phyloP scores from a whole-genome alignment of 495 filamentous ascomycete species.

The Xylaria flabelliformis region DNA sequence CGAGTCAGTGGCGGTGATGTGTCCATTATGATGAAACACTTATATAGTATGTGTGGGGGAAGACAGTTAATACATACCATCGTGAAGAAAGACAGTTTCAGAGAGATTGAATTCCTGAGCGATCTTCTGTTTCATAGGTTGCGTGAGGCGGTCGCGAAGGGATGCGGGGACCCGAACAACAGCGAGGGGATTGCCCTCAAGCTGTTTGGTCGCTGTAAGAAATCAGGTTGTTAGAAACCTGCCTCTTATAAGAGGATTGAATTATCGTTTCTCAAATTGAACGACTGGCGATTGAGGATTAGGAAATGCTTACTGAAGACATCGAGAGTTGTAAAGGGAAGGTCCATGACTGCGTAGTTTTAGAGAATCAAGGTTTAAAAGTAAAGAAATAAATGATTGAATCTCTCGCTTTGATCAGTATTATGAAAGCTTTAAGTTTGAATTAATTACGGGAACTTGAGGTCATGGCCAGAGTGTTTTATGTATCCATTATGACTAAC shows the following conservation, averaged over 20 bases:
- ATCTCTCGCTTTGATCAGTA: not conserved
- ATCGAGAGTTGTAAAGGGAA: slow-evolving; percentile 66
- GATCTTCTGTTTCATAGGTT: slow-evolving; percentile 67
- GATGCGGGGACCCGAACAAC: slow-evolving; percentile 60
- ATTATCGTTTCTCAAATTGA: not conserved
- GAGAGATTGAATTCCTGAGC: slow-evolving; percentile 84
- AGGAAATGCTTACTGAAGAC: slow-evolving; percentile 59
- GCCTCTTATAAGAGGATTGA: not conserved
- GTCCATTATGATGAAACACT: not conserved
- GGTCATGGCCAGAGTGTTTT: not conserved
- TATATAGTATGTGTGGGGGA: not conserved
- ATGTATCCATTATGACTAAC: slow-evolving; percentile 18
- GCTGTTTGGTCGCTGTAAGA: slow-evolving; percentile 47
- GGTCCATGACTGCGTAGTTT: slow-evolving; percentile 38
- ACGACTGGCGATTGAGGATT: too few relatives aligned
- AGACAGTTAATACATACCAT: slow-evolving; percentile 24
- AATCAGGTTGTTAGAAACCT: not conserved
- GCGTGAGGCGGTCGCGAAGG: slow-evolving; percentile 43
- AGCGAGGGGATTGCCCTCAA: slow-evolving; percentile 71
- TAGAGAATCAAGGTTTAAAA: not conserved
- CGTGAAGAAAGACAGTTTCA: slow-evolving; percentile 81
- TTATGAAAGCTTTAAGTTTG: not conserved
- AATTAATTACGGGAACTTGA: not conserved
- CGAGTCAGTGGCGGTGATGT: not conserved
- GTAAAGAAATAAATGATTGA: not conserved